These are phyloP conservation scores for Amphibolis antarctica DNA, from an alignment of 106 monocot genomes.

Conservation along the genomic window DNA sequence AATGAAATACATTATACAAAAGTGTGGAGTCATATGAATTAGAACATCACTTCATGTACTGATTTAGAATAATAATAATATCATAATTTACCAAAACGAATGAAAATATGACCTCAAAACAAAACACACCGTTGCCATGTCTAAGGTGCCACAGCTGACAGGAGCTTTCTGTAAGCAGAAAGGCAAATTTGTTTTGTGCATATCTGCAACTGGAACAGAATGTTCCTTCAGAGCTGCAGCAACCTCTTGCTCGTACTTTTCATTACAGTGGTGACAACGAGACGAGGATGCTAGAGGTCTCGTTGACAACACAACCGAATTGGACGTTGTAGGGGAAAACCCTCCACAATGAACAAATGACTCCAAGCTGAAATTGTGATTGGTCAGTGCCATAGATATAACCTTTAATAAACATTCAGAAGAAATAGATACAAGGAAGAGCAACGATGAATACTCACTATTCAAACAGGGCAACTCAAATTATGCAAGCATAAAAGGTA, in stretches of 20 bases:
- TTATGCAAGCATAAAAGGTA: no score
- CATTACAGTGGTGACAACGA: slow-evolving; percentile 48
- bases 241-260: slow-evolving; percentile 64
- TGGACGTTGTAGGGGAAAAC: slow-evolving; percentile 5
- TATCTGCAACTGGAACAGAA: slow-evolving; percentile 21
- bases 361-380: slow-evolving; percentile 9
- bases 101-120: slow-evolving; percentile 1
- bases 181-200: slow-evolving; percentile 26
- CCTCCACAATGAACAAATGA: slow-evolving; percentile 19
- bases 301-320: slow-evolving; percentile 18
- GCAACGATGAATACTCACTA: no score
- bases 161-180: slow-evolving; percentile 27
- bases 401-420: no score
- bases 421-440: no score
- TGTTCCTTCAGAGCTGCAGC: slow-evolving; percentile 33
- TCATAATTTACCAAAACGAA: neutral
- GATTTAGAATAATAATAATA: no score
- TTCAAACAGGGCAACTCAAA: no score
- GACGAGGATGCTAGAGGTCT: slow-evolving; percentile 15
- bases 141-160: slow-evolving; percentile 13
- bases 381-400: no score
- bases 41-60: no score
- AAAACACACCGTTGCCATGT: slow-evolving; percentile 10
- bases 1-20: neutral
- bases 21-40: neutral